phyloP scores from a whole-genome alignment of 2,329 filamentous ascomycete species.

The Nemania bipapillata region DNA sequence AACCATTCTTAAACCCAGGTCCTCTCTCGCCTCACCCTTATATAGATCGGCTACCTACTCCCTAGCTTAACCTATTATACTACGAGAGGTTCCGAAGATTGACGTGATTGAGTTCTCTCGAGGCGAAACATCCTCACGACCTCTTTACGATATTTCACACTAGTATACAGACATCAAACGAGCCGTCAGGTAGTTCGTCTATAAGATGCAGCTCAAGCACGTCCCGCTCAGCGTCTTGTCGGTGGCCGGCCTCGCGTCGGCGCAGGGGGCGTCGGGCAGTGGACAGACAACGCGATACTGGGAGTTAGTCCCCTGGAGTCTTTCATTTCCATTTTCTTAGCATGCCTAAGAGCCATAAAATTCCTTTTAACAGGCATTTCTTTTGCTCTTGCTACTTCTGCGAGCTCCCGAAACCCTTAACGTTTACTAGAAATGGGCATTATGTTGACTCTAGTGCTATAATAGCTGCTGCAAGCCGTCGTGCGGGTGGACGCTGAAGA shows the following conservation, averaged over 20 bases:
- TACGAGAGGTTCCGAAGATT: not conserved
- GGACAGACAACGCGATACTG: conserved; percentile 60
- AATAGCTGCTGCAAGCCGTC: conserved; percentile 79
- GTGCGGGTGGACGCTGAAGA: conserved; percentile 70
- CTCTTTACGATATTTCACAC: not conserved
- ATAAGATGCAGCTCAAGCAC: conserved; percentile 42
- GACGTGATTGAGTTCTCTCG: conserved; percentile 21
- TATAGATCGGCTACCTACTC: not conserved
- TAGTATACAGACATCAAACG: no score
- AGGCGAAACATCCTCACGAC: conserved; percentile 2
- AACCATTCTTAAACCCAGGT: not conserved
- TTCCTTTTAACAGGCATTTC: no score
- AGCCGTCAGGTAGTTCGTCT: not conserved
- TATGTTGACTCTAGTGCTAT: no score
- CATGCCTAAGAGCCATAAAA: no score
- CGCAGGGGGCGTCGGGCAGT: conserved; percentile 46
- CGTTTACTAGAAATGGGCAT: no score
- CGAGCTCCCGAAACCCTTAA: no score
- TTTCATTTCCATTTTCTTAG: no score
- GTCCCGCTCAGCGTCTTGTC: conserved; percentile 36
- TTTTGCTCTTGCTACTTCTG: no score
- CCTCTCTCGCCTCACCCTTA: not conserved
- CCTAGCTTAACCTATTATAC: not conserved
- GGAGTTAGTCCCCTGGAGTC: no score
- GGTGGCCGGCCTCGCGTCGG: conserved; percentile 35